Base-by-base conservation (phyloP, 805 yeast genomes). In the Wickerhamomyces hampshirensis region DNA sequence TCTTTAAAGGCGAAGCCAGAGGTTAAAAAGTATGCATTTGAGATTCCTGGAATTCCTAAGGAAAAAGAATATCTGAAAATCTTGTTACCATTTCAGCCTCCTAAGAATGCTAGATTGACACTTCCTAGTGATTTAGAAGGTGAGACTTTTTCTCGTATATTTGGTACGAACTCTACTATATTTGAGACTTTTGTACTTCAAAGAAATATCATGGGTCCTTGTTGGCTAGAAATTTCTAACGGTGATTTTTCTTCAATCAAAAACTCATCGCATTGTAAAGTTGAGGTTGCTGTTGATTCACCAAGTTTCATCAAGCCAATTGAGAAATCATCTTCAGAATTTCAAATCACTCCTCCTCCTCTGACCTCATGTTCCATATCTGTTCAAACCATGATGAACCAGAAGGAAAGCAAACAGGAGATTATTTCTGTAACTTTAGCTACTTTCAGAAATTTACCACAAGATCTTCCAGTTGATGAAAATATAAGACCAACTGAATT, bases 201-300 rank as follows among this genome's bases (percentile, higher is more conserved):
- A 57, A 71, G 84, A 48, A 80, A 82, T 48, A 71, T 93, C 30
- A 89, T 87, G 96, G 98, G 98, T 8, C 98, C 98, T 4, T 88
- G 98, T 58, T 93, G 98, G 98, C 65, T 93, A 35, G 83, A 83
- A 33, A 68, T 93, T 35, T 66, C 70, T 29, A 70, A 74, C 34
- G 82, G 80, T 33, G 78, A 80, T 43, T 82, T 84, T 48, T 55
- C 58, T 17, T 58, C 75, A 0, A 58, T 80, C 28, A 71, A 69
- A 35, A 81, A 79, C 51, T 70, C 84, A 3, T 80, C 95, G 0
- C 91, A 89, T 62, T 85, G 95, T 60, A 74, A 75, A 38, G 69
- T 84, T n/a, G 95, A 87, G 51, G 75, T 84, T 2, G 62, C 79
- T 1, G 73, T 84, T 1, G 51, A 58, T 3, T 58, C 67, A 9